Base-by-base conservation (phyloP, 2,329 filamentous ascomycete genomes). In the Cytospora mali region DNA sequence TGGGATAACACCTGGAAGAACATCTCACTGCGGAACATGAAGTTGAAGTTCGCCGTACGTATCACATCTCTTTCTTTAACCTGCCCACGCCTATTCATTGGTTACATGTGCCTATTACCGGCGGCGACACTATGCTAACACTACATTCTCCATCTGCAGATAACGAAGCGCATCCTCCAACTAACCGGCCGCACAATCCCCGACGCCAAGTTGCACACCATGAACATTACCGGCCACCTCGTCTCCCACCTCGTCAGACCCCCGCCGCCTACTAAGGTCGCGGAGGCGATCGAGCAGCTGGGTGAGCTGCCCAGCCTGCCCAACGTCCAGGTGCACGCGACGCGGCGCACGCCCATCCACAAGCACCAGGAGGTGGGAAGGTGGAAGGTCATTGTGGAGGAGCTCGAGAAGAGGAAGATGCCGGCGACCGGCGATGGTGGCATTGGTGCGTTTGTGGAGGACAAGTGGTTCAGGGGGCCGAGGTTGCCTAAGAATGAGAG, bases 131-230 rank as follows among this genome's bases (percentile, higher is more conserved):
- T 28, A 16, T 49, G 54, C 68, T 69, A 58, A 72, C 52, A 51
- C 7, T 21, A 4, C 14, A 11, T n/a, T 29, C 14, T 1, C 10
- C 6, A 50, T 5, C 6, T n/a, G 25, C 68, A 97, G 93, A 82
- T 95, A 67, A 79, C 88, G 70, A 96, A 97, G 78, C 88, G 92
- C 64, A 79, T 93, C 65, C 86, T 89, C 74, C 90, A 95, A 74
- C 81, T 96, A 64, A 93, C 89, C n/a, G 91, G 92, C 65, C 85
- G 88, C 65, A 84, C 86, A 64, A 80, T 97, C 67, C 81, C 90
- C 18, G 94, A 97, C 75, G 80, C 85, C 53, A 82, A 84, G 68
- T 83, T 96, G 65, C 77, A 79, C 55, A 77, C 80, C 51, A 79
- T 86, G 65, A 75, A 75, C 57, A 87, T 81, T 10, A 79, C 86